phyloP scores from a whole-genome alignment of 371 early-diverging fungal genomes.

The Mucor plumbeus region DNA sequence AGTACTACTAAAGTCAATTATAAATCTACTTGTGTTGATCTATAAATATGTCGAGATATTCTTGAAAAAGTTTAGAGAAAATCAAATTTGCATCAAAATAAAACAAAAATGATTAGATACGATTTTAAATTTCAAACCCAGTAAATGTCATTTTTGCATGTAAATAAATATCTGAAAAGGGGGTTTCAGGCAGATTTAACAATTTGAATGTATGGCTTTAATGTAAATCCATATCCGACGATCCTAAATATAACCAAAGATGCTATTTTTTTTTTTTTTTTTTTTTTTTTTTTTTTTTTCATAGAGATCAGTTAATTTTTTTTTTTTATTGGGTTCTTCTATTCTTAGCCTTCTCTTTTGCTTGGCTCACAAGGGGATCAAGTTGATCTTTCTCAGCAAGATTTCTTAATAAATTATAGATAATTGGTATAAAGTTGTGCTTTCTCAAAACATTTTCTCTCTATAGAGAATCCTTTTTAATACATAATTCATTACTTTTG shows the following conservation, averaged over 20 bases:
- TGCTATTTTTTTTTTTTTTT: background rate
- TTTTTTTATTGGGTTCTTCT: slow-evolving; percentile 10
- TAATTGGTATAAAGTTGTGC: slow-evolving; percentile 85
- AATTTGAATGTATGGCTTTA: too few species aligned
- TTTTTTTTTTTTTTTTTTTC: background rate
- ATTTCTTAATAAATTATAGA: slow-evolving; percentile 68
- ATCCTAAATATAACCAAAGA: too few species aligned
- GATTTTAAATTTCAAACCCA: background rate
- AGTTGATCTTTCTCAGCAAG: slow-evolving; percentile 71
- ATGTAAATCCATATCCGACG: too few species aligned
- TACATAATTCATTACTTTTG: background rate
- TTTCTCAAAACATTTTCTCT: slow-evolving; percentile 77
- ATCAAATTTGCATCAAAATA: background rate
- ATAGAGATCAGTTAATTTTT: too few species aligned
- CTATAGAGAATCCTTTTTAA: slow-evolving; percentile 20
- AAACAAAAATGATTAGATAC: background rate
- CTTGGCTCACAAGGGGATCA: slow-evolving; percentile 54
- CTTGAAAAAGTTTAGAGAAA: background rate
- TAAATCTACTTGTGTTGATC: background rate
- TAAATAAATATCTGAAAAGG: too few species aligned
- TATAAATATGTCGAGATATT: background rate
- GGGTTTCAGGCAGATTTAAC: too few species aligned
- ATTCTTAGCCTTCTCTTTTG: slow-evolving; percentile 51
- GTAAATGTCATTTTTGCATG: background rate
- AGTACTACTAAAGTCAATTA: background rate